Base-by-base conservation (phyloP, 2,329 filamentous ascomycete genomes). In the Cladosporium sp. region DNA sequence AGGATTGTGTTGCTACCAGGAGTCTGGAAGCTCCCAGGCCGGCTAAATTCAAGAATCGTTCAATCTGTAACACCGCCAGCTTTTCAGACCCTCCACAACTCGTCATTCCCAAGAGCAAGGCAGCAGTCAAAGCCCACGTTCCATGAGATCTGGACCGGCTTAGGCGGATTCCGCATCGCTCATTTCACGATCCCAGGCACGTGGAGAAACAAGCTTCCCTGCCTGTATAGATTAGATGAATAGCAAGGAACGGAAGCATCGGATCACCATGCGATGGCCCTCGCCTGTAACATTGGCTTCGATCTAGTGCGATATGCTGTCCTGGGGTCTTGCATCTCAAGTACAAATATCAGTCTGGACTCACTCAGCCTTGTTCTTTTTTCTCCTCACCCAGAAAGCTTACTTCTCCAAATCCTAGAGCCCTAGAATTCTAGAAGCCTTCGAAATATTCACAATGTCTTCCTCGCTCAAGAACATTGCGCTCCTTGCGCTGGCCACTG, bases 401-500 rank as follows among this genome's bases (percentile, higher is more conserved):
- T 50, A 8, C 31, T 18, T 43, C 16, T 8, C 14, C 22, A 42
- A 10, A 35, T 14, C 31, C 33, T 4, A 6, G 5, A 5, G n/a
- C 14, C 13, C 14, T 43, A 16, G 11, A 22, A 45, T 43, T 14
- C 16, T 33, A 18, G 22, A 37, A 40, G 11, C 45, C 28, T 22
- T 37, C 11, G 19, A 18, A 22, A 8, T 9, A 8, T 38, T 8
- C 34, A 46, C 7, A 35, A 62, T 58, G 53, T 57, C 57, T 50
- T 43, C 48, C 38, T 54, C 51, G 19, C 31, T 60, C 55, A 60
- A 54, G 46, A 54, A 53, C 32, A 33, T 63, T 46, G 58, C 35
- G 13, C 49, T 62, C 42, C 43, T 64, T 22, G 58, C 62, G 43
- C 56, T 65, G 46, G 51, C 58, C 54, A 55, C 61, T 22, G 62